These are phyloP conservation scores for Saposhnikovia divaricata DNA, from an alignment of 129 eudicot species.

Conservation along the genomic window DNA sequence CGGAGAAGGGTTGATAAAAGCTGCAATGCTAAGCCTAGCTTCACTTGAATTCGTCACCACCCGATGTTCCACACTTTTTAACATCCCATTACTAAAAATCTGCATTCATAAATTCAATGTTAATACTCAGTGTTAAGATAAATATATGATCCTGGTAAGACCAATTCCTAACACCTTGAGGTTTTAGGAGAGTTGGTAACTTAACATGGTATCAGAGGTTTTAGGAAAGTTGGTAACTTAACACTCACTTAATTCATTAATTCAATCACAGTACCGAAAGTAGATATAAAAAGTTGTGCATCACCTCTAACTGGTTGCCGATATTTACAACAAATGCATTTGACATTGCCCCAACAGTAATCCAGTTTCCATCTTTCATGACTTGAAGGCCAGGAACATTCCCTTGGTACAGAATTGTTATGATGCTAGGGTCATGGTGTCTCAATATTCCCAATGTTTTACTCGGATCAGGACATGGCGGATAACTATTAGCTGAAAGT, in stretches of 20 bases:
- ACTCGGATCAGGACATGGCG: constrained; percentile 83
- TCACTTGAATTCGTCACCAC: constrained; percentile 43
- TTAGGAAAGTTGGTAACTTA: too few relatives aligned
- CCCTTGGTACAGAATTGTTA: constrained; percentile 42
- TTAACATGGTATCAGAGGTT: too few relatives aligned
- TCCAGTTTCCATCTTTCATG: constrained; percentile 49
- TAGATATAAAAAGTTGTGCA: background rate
- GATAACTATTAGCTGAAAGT: constrained; percentile 48
- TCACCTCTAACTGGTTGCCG: constrained; percentile 62
- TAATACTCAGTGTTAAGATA: too few relatives aligned
- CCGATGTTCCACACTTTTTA: constrained; percentile 56
- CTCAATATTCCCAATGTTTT: constrained; percentile 46
- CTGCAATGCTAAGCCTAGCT: constrained; percentile 38
- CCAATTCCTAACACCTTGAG: too few relatives aligned
- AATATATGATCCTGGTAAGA: too few relatives aligned
- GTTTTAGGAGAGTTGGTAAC: too few relatives aligned
- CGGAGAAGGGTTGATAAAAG: constrained; percentile 45
- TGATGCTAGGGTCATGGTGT: constrained; percentile 55
- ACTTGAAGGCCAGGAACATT: constrained; percentile 54
- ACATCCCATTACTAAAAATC: constrained; percentile 72
- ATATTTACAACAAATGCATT: constrained; percentile 59
- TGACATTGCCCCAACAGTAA: constrained; percentile 43
- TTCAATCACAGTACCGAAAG: background rate
- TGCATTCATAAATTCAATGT: constrained; percentile 14
- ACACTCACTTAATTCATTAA: too few relatives aligned